Evolutionary conservation across 148 eudicot genomes (phyloP), one percentile per base, ranked within the genome.

Genomic region (Rhododendron griersonianum): DNA sequence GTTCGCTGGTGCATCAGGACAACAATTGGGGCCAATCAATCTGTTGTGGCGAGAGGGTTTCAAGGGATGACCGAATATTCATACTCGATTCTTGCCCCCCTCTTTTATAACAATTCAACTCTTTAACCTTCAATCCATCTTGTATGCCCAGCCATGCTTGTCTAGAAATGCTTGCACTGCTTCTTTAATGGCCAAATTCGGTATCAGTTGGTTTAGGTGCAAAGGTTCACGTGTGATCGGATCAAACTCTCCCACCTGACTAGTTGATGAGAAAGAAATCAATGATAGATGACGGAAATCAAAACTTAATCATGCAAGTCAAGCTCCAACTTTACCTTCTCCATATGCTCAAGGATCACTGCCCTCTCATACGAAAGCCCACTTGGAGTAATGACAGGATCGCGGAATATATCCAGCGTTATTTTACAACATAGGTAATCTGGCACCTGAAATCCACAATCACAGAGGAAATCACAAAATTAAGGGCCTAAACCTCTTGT

Each of bases 311-410:
- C 3, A 28, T 1, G 14, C 18, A 80, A 65, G 57, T 48, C 1
- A 50, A 65, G 85, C 59, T 19, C 35, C 41, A 79, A 59, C 9
- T 35, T 82, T 81, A 95, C 99, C 98, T 94, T 93, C 44, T 92
- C 88, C 11, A 97, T 90, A 88, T 97, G 98, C 0, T 95, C 94
- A 83, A 94, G 92, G 87, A 98, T 94, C 71, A 89, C 93, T 74
- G 94, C 95, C 89, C 98, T 90, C 89, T 98, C 99, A 81, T 98
- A 98, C 25, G 99, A 90, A 76, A 93, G 28, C 33, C 99, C 98
- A 85, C 98, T 95, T 1, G 99, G 98, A 87, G 96, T 87, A 88
- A 97, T 94, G 84, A 97, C 99, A 63, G 99, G 99, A 89, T 97
- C 98, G 11, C 96, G 98, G 84, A 92, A 94, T 44, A 97, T 93